Evolutionary conservation across 2,329 filamentous ascomycete species (phyloP).

Genomic region (Ploettnerulaceae sp.): DNA sequence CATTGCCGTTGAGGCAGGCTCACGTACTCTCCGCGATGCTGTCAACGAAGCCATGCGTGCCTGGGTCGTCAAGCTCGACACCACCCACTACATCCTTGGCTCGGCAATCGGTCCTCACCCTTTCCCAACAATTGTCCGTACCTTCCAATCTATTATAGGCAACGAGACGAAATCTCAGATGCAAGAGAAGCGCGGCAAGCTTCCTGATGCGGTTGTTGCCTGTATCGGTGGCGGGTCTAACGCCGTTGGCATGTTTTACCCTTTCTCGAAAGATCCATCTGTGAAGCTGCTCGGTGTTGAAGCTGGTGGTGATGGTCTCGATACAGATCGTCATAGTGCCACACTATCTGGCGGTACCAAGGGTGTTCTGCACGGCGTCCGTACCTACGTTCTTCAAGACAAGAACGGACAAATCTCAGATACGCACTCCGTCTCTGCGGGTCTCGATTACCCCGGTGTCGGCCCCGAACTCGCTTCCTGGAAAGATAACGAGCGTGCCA

Average conservation of each 20-base stretch:
- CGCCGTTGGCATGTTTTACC: slow-evolving; percentile 96
- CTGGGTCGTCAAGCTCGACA: slow-evolving; percentile 90
- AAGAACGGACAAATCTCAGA: slow-evolving; percentile 88
- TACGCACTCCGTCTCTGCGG: slow-evolving; percentile 94
- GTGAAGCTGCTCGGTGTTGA: slow-evolving; percentile 93
- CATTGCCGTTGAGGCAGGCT: slow-evolving; percentile 86
- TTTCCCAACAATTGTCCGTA: slow-evolving; percentile 95
- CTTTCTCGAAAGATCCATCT: slow-evolving; percentile 77
- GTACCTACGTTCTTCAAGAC: slow-evolving; percentile 93
- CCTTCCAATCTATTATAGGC: slow-evolving; percentile 96
- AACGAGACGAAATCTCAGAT: slow-evolving; percentile 93
- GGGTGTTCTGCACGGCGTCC: slow-evolving; percentile 91
- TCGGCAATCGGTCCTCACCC: slow-evolving; percentile 96
- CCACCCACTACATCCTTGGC: slow-evolving; percentile 97
- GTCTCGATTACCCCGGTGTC: slow-evolving; percentile 94
- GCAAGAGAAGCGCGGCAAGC: slow-evolving; percentile 74
- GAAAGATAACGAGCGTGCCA: slow-evolving; percentile 86
- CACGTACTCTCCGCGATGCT: slow-evolving; percentile 74
- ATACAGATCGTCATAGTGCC: slow-evolving; percentile 80
- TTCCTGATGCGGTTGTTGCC: slow-evolving; percentile 93
- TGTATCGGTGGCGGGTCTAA: slow-evolving; percentile 96
- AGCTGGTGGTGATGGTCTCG: slow-evolving; percentile 87
- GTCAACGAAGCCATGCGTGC: slow-evolving; percentile 93
- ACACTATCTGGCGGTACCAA: slow-evolving; percentile 82
- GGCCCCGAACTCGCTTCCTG: slow-evolving; percentile 87